Conservation (phyloP, 2,329 filamentous ascomycete genomes). For the Colletotrichum sp. region DNA sequence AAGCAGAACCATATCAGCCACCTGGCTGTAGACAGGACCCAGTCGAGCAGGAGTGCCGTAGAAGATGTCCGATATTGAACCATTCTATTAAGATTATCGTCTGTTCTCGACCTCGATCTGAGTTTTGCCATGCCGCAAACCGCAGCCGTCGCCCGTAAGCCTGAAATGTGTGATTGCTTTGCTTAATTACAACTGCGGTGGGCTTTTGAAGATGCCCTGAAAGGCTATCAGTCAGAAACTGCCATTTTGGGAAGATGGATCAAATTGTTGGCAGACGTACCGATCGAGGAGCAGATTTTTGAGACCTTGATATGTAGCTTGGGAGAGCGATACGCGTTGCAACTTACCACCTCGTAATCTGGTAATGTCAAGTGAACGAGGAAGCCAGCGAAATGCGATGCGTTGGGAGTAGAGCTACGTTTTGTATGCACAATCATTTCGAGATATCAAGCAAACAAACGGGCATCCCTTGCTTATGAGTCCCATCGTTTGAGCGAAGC, state of each 20-base stretch:
- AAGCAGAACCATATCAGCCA: not conserved
- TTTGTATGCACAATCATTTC: not conserved
- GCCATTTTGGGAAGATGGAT: too few species aligned
- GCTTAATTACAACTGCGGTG: too few species aligned
- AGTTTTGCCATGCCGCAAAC: not conserved
- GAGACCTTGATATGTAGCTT: not conserved
- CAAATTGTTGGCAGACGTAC: not conserved
- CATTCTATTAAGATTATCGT: not conserved
- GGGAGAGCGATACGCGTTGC: too few species aligned
- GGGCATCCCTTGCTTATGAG: not conserved
- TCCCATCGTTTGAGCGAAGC: not conserved
- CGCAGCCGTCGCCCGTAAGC: rapidly evolving
- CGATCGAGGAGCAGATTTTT: rapidly evolving
- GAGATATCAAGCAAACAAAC: rapidly evolving
- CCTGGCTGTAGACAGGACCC: not conserved
- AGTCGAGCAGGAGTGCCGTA: not conserved
- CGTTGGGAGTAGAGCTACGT: not conserved
- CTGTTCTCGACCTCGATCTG: too few species aligned
- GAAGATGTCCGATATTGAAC: rapidly evolving
- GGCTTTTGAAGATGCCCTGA: too few species aligned
- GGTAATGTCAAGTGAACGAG: rapidly evolving
- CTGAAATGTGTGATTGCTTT: too few species aligned
- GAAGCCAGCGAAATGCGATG: not conserved
- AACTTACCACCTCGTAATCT: not conserved
- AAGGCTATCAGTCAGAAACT: too few species aligned